phyloP scores from a whole-genome alignment of 805 yeast genomes.

The Kurtzmaniella cleridarum region DNA sequence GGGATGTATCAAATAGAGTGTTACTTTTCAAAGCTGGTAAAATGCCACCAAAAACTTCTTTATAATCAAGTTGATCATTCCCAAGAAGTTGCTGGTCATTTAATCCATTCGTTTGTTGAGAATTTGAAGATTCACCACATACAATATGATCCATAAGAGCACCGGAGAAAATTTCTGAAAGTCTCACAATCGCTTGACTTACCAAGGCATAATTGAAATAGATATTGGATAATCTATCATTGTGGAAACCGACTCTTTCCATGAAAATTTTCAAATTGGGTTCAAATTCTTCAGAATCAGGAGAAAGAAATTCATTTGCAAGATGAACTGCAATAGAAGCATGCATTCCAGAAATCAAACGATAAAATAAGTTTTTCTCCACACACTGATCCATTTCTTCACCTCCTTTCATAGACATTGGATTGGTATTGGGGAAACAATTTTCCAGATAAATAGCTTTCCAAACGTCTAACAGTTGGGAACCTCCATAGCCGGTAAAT shows the following conservation, averaged over 20 bases:
- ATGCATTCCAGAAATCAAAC: slow-evolving; percentile 89
- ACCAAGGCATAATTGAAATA: slow-evolving; percentile 91
- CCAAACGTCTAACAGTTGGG: slow-evolving; percentile 91
- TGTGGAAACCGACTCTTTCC: slow-evolving; percentile 84
- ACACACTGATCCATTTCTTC: slow-evolving; percentile 50
- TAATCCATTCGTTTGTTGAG: slow-evolving; percentile 6
- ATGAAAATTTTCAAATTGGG: slow-evolving; percentile 80
- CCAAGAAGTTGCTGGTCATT: slow-evolving; percentile 42
- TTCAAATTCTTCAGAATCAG: slow-evolving; percentile 58
- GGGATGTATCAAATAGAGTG: slow-evolving; percentile 41
- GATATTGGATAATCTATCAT: slow-evolving; percentile 83
- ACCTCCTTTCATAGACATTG: slow-evolving; percentile 29
- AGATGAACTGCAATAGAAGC: slow-evolving; percentile 92
- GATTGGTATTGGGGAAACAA: slow-evolving; percentile 60
- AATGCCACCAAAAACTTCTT: slow-evolving; percentile 24
- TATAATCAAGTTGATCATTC: slow-evolving; percentile 34
- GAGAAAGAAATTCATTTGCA: slow-evolving; percentile 72
- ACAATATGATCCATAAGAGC: slow-evolving; percentile 21
- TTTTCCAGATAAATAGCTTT: slow-evolving; percentile 85
- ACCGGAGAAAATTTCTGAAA: slow-evolving; percentile 21
- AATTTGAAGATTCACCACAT: slow-evolving; percentile 10
- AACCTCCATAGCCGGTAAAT: slow-evolving; percentile 94
- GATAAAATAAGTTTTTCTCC: slow-evolving; percentile 84
- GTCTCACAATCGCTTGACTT: slow-evolving; percentile 71
- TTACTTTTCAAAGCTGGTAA: slow-evolving; percentile 36